These are phyloP conservation scores for Huntiella moniliformis DNA, from an alignment of 2,329 filamentous ascomycete genomes.

Conservation along the genomic window DNA sequence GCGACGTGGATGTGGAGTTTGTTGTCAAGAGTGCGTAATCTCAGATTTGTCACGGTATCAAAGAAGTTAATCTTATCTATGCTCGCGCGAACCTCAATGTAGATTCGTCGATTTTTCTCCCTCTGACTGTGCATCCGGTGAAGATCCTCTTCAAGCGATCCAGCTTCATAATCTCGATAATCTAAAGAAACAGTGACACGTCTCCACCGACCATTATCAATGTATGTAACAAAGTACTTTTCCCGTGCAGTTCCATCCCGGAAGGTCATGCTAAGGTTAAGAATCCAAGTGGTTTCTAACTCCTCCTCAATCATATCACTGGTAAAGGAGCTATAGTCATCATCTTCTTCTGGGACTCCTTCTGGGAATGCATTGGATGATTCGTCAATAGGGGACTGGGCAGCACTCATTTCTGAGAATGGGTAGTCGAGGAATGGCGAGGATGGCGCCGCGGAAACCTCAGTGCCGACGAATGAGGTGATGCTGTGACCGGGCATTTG, in stretches of 20 bases:
- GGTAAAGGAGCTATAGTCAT: slow-evolving; percentile 3
- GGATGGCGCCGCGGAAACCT: slow-evolving; percentile 2
- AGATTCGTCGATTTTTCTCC: slow-evolving; percentile 84
- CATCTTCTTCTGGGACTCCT: slow-evolving; percentile 4
- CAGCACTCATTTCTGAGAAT: neutral
- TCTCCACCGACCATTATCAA: slow-evolving; percentile 65
- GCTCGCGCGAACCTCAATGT: slow-evolving; percentile 84
- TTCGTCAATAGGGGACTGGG: neutral
- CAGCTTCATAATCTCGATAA: slow-evolving; percentile 61
- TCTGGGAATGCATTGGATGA: neutral
- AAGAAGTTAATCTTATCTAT: slow-evolving; percentile 91
- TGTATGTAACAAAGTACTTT: slow-evolving; percentile 95
- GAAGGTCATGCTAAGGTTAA: slow-evolving; percentile 97
- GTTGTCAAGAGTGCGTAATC: slow-evolving; percentile 73
- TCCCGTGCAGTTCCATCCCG: slow-evolving; percentile 80
- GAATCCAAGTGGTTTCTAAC: slow-evolving; percentile 75
- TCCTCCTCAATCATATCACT: slow-evolving; percentile 51
- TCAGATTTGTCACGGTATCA: slow-evolving; percentile 86
- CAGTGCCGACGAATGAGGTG: neutral
- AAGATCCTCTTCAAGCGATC: slow-evolving; percentile 74
- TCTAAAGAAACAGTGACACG: slow-evolving; percentile 86
- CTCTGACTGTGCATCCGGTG: slow-evolving; percentile 62
- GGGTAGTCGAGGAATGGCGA: slow-evolving; percentile 3
- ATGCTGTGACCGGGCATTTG: neutral
- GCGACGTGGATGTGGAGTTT: slow-evolving; percentile 90